Evolutionary conservation across 352 stramenopile species (phyloP), one percentile per base, ranked within the genome.

Genomic region (Nothophytophthora sp.): DNA sequence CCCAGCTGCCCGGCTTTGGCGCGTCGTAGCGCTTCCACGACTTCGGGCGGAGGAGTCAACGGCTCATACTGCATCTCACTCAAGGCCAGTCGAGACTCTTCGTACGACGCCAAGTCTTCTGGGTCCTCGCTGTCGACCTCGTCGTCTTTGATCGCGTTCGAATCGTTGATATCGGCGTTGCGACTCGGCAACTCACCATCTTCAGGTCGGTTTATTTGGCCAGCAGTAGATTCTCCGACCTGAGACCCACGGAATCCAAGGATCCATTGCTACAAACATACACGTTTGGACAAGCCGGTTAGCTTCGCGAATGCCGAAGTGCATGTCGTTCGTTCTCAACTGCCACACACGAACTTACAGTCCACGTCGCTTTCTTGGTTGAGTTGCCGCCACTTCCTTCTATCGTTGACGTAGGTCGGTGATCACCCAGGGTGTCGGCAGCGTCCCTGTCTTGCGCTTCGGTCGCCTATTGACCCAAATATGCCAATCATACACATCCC

Each of bases 21-120:
- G 19, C 55, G 63, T 23, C 53, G 60, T 36, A 82, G 63, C 43
- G 56, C 72, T 49, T 70, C 72, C 20, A 63, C 55, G 33, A 82
- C 64, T 37, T 80, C 72, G 33, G 72, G 68, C 7, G 72, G 69
- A 1, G 72, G 68, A 12, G 39, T 75, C 34, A 82, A 43, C 9
- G 50, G 52, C 32, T 79, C 50, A 43, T 77, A 63, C 22, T 42
- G 38, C 16, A 34, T 60, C 23, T 55, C 54, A 12, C 28, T 52
- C 29, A 52, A 27, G 13, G 43, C 50, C 11, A 67, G 40, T 16
- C 53, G 42, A 2, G 60, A 63, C 12, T 76, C 54, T 50, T 70
- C 59, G 22, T 67, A 55, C 3, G 45, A 54, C 8, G 53, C 28
- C 16, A 65, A 44, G 20, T 64, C 44, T 10, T 67, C 60, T 12